Base-by-base conservation (phyloP, 1,284 basidiomycete species). In the Microbotryum scabiosae region DNA sequence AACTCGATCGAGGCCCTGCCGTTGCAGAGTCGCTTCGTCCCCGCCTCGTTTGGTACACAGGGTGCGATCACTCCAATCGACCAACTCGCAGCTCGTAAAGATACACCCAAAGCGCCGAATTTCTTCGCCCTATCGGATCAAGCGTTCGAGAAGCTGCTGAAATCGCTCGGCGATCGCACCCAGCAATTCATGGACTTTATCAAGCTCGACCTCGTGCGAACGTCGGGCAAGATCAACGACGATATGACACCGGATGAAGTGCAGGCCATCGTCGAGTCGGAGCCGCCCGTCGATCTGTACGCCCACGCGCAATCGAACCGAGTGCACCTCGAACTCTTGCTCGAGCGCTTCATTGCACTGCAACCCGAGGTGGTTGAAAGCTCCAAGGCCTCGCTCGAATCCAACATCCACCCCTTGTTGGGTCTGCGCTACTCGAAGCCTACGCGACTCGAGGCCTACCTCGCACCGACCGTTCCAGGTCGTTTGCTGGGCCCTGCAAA, bases 321-420 rank as follows among this genome's bases (percentile, higher is more conserved):
- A 26, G 50, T 58, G 26, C 60, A 69, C 10, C 48, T 69, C 12
- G 45, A 55, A 30, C 49, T 59, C n/a, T 57, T 64, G 56, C 59
- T 65, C 61, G 65, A 67, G 45, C 55, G 59, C 9, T 69, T 69
- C 65, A 62, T 69, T 46, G 61, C 62, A 20, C 23, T 45, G 30
- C 44, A 46, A 43, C 36, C 36, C 36, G 36, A 41, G 36, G 36
- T 18, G 14, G 5, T 6, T 5, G 16, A 18, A 18, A 10, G 36
- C 14, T 4, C 36, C 36, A 18, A 41, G 36, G 12, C 36, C 5
- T 41, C 36, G 16, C 36, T 41, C 36, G 36, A 41, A 16, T 16
- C 66, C 5, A 59, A 59, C 8, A 30, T 60, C n/a, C 66, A 67
- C 63, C 63, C 59, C 1, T 61, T 62, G 21, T 61, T 67, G 51